Base-by-base conservation (phyloP, 169 alveolate species). In the Cryptosporidium xiaoi region DNA sequence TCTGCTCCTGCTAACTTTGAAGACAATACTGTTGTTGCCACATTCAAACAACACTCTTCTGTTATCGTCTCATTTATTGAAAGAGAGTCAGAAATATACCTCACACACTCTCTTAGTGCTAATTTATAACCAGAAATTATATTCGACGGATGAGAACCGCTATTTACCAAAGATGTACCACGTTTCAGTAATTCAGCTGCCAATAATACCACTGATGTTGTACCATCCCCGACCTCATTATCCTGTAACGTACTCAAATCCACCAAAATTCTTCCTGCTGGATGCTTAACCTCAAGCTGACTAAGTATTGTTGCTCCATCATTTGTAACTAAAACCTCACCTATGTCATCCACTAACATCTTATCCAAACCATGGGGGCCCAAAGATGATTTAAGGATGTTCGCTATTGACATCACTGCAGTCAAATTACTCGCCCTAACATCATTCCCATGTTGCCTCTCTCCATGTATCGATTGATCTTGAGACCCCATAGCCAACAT, bases 331-430 rank as follows among this genome's bases (percentile, higher is more conserved):
- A 97, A 94, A 33, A 98, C 99, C 84, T 98, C 99, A n/a, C 99
- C 99, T 24, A 98, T 95, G 66, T 97, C 99, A 83, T 98, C 99
- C 65, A 98, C 99, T 36, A 98, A 93, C 99, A 98, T 98, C 93
- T 98, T 98, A 90, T 98, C 99, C 51, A 98, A 93, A 27, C 99
- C 99, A 71, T 97, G 98, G 10, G 99, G 99, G 31, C 99, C 99
- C 82, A 98, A 94, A 18, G 99, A 96, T 31, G 99, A 94, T 91
- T 96, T 97, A 69, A 98, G 95, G 44, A 98, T 96, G 91, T 98
- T 98, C 31, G 99, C 98, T 55, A 98, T 90, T 33, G 99, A 97
- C 93, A 92, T 96, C 51, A 96, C 99, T 27, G 99, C 99, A 91
- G 96, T 95, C 71, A 96, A 62, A 48, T 77, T 77, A 60, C 62